These are phyloP conservation scores for Mycena rebaudengoi DNA, from an alignment of 768 basidiomycete genomes.

Conservation along the genomic window DNA sequence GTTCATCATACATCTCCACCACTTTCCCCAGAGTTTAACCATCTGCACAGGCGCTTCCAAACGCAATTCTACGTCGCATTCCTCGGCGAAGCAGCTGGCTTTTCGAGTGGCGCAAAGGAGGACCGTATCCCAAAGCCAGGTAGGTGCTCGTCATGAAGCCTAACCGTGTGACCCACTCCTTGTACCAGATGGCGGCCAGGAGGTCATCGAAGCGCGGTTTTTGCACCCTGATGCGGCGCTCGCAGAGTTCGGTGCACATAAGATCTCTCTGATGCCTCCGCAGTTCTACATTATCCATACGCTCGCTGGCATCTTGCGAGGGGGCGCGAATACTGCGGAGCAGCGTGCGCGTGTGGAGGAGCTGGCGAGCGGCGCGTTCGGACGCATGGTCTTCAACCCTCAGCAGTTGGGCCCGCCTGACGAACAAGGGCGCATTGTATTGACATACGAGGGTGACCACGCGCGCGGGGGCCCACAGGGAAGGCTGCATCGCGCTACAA, in stretches of 20 bases:
- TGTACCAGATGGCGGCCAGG: constrained; percentile 65
- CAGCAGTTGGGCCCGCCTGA: constrained; percentile 46
- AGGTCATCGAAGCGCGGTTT: constrained; percentile 76
- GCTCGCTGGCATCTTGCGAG: constrained; percentile 60
- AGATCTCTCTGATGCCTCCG: constrained; percentile 74
- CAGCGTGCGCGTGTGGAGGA: constrained; percentile 55
- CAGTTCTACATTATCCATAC: constrained; percentile 77
- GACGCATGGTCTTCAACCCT: constrained; percentile 68
- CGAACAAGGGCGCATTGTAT: constrained; percentile 51
- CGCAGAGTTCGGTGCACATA: constrained; percentile 55
- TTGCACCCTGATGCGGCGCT: constrained; percentile 63
- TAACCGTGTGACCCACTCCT: neutral
- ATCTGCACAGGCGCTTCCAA: constrained; percentile 66
- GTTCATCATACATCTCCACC: constrained; percentile 41
- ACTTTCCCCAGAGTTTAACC: neutral
- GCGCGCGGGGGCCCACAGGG: constrained; percentile 67
- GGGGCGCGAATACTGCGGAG: constrained; percentile 47
- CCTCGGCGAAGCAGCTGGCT: constrained; percentile 55
- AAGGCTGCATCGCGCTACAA: constrained; percentile 63
- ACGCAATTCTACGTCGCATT: constrained; percentile 77
- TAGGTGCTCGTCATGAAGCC: constrained; percentile 22
- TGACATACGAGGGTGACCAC: constrained; percentile 80
- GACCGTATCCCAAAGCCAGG: constrained; percentile 70
- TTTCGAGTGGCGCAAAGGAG: constrained; percentile 62
- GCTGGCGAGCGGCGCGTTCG: constrained; percentile 66